A percentile compares a stretch with the other conserved stretches of the same genome.
These are phyloP conservation scores for Asclepias syriaca DNA, from an alignment of 257 asterid species.

Conservation along the genomic window DNA sequence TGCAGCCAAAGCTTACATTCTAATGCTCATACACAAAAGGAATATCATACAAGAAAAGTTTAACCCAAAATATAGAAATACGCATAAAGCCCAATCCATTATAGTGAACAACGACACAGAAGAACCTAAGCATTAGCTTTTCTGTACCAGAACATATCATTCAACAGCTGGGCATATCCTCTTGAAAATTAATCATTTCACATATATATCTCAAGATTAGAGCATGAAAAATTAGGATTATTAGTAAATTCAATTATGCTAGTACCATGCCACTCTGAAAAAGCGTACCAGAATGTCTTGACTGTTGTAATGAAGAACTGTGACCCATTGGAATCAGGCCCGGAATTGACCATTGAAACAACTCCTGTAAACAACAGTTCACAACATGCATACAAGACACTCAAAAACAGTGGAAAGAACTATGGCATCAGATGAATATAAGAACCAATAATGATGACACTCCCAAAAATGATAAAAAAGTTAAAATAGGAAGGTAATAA, in stretches of 20 bases:
- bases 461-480: not conserved
- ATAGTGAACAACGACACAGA: not conserved
- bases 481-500: not conserved
- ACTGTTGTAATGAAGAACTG: constrained; percentile 95
- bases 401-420: not conserved
- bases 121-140: not conserved
- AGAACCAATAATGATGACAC: not conserved
- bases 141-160: not conserved
- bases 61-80: no score
- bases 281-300: constrained; percentile 79
- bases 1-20: no score
- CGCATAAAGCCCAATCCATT: not conserved
- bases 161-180: not conserved
- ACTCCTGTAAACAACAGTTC: constrained; percentile 42
- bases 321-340: constrained; percentile 90
- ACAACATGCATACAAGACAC: not conserved
- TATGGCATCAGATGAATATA: not conserved
- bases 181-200: not conserved
- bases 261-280: constrained; percentile 7
- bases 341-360: constrained; percentile 90
- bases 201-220: not conserved
- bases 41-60: no score
- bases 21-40: not conserved
- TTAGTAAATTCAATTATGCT: not conserved
- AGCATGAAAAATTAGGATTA: not conserved